Base-by-base conservation (phyloP, 306 rosid genomes). In the Lathyrus oleraceus region DNA sequence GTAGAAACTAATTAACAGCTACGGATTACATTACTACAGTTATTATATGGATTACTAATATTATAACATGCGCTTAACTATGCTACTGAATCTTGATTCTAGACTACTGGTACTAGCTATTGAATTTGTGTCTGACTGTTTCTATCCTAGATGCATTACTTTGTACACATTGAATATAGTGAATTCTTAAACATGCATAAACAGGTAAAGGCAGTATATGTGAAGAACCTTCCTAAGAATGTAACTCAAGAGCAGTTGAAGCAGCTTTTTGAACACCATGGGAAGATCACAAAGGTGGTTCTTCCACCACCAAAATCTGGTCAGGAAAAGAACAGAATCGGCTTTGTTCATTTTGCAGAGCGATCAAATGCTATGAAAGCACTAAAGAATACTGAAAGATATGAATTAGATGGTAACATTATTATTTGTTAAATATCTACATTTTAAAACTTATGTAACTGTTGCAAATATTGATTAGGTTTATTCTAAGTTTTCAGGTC, bases 281-380 rank as follows among this genome's bases (percentile, higher is more conserved):
- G n/a, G n/a, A n/a, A 88, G 81, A 90, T 88, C 61, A 88, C 84
- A 12, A 93, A 93, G 84, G 97, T 88, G 86, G 97, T 90, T 82
- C 86, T 93, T 67, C 98, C 98, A 28, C 91, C 96, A 11, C 82
- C 96, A 81, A 88, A 87, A 65, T 75, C 92, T 44, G 97, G 97
- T 30, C 96, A 85, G 71, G 98, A 90, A 77, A 88, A 71, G 83
- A 93, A 85, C 40, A 85, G n/a, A n/a, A n/a, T n/a, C 45, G 97
- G 96, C 45, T 93, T 93, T 84, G 92, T 93, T 54, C 97, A 93
- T 90, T 93, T 93, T 83, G 76, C 86, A 43, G 98, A 93, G 77
- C 88, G 97, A 74, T 85, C 97, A 51, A 81, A 82, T 85, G 97
- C 97, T 56, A 87, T 93, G 98, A 90, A 88, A 85, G 97, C 97